Evolutionary conservation across 2,329 filamentous ascomycete species (phyloP).

Genomic region (Cytospora leucostoma): DNA sequence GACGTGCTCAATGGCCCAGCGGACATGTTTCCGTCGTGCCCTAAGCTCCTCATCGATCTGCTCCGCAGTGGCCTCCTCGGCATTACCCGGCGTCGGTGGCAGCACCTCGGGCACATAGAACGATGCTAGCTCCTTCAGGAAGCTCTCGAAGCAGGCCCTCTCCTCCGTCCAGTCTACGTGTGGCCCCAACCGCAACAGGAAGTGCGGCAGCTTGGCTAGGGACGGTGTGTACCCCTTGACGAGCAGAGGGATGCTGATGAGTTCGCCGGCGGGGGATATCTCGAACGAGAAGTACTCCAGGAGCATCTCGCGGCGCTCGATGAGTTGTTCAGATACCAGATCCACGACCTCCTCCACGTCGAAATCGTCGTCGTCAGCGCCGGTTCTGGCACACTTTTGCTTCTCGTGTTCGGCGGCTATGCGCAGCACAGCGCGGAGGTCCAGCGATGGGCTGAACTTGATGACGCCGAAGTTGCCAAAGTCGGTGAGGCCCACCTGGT

Average conservation of each 20-base stretch:
- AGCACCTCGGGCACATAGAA: conserved; percentile 91
- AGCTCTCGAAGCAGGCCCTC: conserved; percentile 79
- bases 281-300: conserved; percentile 89
- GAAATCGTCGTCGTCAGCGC: conserved; percentile 55
- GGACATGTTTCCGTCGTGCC: conserved; percentile 68
- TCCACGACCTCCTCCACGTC: conserved; percentile 68
- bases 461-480: conserved; percentile 94
- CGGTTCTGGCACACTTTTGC: conserved; percentile 35
- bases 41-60: conserved; percentile 54
- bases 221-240: conserved; percentile 87
- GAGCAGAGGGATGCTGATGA: conserved; percentile 79
- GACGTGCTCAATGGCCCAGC: conserved; percentile 75
- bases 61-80: conserved; percentile 34
- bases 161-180: conserved; percentile 86
- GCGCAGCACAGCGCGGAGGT: conserved; percentile 68
- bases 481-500: conserved; percentile 90
- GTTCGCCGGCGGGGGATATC: conserved; percentile 74
- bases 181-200: conserved; percentile 84
- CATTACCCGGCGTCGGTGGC: conserved; percentile 50
- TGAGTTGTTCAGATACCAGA: conserved; percentile 66
- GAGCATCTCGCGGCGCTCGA: conserved; percentile 81
- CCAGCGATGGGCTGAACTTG: conserved; percentile 73
- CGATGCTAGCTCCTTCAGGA: conserved; percentile 81
- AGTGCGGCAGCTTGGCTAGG: conserved; percentile 82
- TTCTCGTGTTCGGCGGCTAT: conserved; percentile 75